A percentile compares a stretch with the other conserved stretches of the same genome.
phyloP scores from a whole-genome alignment of 495 filamentous ascomycete species.

The Trichocladium antarcticum region DNA sequence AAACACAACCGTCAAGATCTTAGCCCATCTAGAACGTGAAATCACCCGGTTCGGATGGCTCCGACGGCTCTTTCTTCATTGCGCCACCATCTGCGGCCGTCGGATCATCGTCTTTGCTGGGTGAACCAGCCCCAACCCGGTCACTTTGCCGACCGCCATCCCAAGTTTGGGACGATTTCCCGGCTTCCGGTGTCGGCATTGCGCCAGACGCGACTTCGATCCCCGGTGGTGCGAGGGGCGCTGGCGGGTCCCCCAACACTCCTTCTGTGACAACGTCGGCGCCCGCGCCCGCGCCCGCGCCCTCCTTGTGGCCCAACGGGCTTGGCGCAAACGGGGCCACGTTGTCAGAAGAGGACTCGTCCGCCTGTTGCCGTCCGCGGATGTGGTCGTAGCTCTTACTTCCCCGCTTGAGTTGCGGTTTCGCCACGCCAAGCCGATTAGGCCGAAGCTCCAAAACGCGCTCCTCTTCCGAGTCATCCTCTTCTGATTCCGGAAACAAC shows the following conservation, averaged over 20 bases:
- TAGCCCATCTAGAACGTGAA: no score
- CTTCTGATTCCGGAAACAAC: constrained; percentile 10
- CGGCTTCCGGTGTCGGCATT: neutral
- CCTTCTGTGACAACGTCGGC: no score
- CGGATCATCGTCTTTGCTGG: no score
- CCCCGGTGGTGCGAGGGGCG: neutral
- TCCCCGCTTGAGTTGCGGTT: constrained; percentile 22
- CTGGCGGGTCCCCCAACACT: no score
- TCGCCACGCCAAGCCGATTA: neutral
- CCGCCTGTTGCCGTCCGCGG: constrained; percentile 7
- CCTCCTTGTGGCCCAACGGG: no score
- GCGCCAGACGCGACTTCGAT: neutral
- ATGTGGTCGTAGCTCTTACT: constrained; percentile 20
- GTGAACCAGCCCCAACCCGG: neutral
- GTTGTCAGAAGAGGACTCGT: no score
- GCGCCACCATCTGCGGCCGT: no score
- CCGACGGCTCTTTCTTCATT: no score
- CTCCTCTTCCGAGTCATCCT: constrained; percentile 30
- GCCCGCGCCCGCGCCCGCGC: no score
- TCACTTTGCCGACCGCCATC: constrained; percentile 8
- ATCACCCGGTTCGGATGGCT: no score
- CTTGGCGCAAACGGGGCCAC: no score
- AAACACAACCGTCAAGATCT: no score
- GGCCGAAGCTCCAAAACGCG: constrained; percentile 29
- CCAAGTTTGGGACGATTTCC: neutral